Conservation (phyloP, 2,329 filamentous ascomycete genomes). For the Botrytis fragariae region DNA sequence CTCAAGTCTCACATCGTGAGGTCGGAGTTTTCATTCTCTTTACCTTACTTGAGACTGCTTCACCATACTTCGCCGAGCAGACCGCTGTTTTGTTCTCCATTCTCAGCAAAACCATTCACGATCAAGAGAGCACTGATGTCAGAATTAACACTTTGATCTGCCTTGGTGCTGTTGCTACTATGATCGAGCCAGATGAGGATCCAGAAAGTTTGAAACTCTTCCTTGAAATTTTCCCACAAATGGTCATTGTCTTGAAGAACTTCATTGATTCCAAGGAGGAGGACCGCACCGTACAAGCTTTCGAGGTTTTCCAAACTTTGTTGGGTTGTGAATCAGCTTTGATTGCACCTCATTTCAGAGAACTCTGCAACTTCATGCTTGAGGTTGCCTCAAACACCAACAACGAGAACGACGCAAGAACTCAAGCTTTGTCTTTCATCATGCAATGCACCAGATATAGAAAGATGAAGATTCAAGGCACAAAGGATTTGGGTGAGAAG, state of each 20-base stretch:
- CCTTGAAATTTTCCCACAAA: slow-evolving; percentile 76
- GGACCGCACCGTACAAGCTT: slow-evolving; percentile 83
- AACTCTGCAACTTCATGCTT: slow-evolving; percentile 92
- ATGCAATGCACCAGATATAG: slow-evolving; percentile 90
- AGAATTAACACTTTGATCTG: slow-evolving; percentile 92
- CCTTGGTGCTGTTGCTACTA: slow-evolving; percentile 81
- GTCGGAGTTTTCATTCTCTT: slow-evolving; percentile 92
- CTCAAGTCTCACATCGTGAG: slow-evolving; percentile 75
- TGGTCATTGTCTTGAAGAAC: slow-evolving; percentile 87
- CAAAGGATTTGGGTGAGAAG: slow-evolving; percentile 78
- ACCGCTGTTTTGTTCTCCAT: slow-evolving; percentile 75
- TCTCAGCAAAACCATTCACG: slow-evolving; percentile 83
- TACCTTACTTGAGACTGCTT: slow-evolving; percentile 85
- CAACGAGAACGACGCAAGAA: slow-evolving; percentile 79
- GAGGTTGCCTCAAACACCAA: slow-evolving; percentile 75
- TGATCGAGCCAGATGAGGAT: slow-evolving; percentile 86
- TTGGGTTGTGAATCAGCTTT: slow-evolving; percentile 85
- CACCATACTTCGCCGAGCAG: slow-evolving; percentile 79
- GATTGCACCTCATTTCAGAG: slow-evolving; percentile 80
- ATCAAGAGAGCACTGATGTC: slow-evolving; percentile 87
- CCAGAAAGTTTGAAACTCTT: slow-evolving; percentile 69
- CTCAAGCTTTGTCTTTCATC: slow-evolving; percentile 89
- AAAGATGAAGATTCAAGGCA: slow-evolving; percentile 91
- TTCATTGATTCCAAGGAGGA: slow-evolving; percentile 78
- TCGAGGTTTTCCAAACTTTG: slow-evolving; percentile 96